Evolutionary conservation across 2,329 filamentous ascomycete species (phyloP).

Genomic region (Cercospora sojina): DNA sequence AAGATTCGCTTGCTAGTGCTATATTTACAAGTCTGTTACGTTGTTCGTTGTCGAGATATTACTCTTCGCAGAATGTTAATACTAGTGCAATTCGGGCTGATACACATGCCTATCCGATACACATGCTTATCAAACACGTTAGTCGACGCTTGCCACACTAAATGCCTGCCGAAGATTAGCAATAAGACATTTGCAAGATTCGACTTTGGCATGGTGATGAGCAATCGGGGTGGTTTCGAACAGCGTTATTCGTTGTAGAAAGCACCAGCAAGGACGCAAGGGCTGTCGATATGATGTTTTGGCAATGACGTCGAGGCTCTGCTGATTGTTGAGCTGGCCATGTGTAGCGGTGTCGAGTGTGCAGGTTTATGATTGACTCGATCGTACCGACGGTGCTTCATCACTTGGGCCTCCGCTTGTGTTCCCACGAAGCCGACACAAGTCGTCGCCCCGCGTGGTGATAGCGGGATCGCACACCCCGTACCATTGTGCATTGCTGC

Average conservation of each 20-base stretch:
- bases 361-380: not conserved
- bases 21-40: too few relatives aligned
- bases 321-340: not conserved
- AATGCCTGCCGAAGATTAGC: not conserved
- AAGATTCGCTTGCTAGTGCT: too few relatives aligned
- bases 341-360: not conserved
- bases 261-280: not conserved
- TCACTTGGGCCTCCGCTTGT: not conserved
- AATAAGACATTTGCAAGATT: conserved; percentile 1
- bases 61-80: too few relatives aligned
- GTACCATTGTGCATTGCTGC: not conserved
- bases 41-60: too few relatives aligned
- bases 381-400: not conserved
- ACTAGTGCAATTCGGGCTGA: too few relatives aligned
- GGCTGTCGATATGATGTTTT: not conserved
- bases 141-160: not conserved
- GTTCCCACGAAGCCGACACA: not conserved
- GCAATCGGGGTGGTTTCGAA: not conserved
- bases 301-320: not conserved
- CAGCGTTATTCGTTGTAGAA: not conserved
- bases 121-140: too few relatives aligned
- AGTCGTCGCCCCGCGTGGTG: not conserved
- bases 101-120: too few relatives aligned
- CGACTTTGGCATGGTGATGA: not conserved
- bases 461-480: not conserved